Conservation (phyloP, 2,329 filamentous ascomycete species). For the Fonsecaea multimorphosa region DNA sequence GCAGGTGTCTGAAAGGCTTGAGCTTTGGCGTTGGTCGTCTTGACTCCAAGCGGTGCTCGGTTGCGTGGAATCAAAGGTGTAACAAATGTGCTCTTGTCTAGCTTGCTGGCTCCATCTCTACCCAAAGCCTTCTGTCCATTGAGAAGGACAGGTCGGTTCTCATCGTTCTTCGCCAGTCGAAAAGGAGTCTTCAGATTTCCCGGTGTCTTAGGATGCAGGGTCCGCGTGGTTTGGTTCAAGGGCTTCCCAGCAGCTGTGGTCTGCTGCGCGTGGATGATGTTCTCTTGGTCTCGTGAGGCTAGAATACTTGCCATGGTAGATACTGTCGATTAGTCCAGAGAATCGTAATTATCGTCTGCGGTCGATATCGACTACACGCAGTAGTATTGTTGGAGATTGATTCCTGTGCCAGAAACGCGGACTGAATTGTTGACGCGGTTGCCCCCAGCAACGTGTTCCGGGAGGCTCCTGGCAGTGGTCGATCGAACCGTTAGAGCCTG, state of each 20-base stretch:
- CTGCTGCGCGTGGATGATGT: conserved; percentile 77
- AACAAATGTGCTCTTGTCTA: conserved; percentile 69
- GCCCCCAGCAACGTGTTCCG: conserved; percentile 30
- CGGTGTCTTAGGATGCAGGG: conserved; percentile 76
- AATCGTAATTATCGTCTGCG: conserved; percentile 18
- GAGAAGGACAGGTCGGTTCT: conserved; percentile 71
- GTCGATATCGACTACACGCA: neutral
- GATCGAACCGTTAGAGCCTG: conserved; percentile 12
- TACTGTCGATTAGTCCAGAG: conserved; percentile 24
- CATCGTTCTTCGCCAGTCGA: conserved; percentile 78
- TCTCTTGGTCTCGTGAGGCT: conserved; percentile 84
- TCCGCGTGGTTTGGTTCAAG: conserved; percentile 68
- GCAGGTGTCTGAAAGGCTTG: conserved; percentile 69
- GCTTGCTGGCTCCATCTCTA: conserved; percentile 59
- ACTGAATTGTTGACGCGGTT: conserved; percentile 42
- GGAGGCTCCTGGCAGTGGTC: conserved; percentile 7
- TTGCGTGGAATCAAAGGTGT: conserved; percentile 77
- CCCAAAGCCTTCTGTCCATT: conserved; percentile 65
- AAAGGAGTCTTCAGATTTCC: conserved; percentile 82
- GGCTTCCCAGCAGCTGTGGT: conserved; percentile 73
- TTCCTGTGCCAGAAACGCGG: neutral
- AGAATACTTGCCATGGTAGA: conserved; percentile 63
- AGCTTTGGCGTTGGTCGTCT: conserved; percentile 94
- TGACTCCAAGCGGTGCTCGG: conserved; percentile 85
- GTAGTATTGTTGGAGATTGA: conserved; percentile 1